Conservation (phyloP, 495 filamentous ascomycete species). For the Penicillium alfredii region DNA sequence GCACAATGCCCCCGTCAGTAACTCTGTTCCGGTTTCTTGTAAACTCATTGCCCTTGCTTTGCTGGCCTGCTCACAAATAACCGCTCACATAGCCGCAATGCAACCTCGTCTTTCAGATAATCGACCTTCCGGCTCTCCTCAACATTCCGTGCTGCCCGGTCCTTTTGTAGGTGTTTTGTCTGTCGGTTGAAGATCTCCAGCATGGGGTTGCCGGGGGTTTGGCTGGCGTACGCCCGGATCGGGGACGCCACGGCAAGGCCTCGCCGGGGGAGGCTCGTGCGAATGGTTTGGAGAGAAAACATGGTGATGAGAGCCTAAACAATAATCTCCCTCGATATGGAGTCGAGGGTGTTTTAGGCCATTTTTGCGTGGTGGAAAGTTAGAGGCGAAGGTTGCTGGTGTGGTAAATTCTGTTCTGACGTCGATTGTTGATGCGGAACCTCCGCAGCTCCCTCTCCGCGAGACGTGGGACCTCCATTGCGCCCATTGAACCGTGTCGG, state of each 20-base stretch:
- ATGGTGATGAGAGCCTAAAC: no score
- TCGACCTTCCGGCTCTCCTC: constrained; percentile 72
- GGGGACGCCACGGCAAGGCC: constrained; percentile 10
- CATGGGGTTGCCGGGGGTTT: constrained; percentile 65
- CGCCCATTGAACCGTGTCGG: no score
- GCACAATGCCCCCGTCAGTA: constrained; percentile 8
- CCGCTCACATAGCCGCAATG: constrained; percentile 76
- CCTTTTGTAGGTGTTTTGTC: constrained; percentile 83
- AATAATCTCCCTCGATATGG: no score
- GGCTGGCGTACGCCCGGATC: constrained; percentile 62
- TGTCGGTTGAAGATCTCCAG: constrained; percentile 87
- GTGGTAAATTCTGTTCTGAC: constrained; percentile 26
- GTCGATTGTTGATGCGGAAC: constrained; percentile 30
- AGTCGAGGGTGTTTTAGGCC: constrained; percentile 2
- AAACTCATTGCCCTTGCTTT: background rate
- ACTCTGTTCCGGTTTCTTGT: background rate
- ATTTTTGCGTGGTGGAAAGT: constrained; percentile 10
- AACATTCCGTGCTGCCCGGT: constrained; percentile 68
- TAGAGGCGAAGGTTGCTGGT: constrained; percentile 6
- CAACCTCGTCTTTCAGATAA: constrained; percentile 90
- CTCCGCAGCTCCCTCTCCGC: constrained; percentile 25
- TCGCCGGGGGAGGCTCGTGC: constrained; percentile 15
- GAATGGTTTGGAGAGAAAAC: constrained; percentile 26
- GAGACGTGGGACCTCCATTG: constrained; percentile 8
- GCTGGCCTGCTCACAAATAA: constrained; percentile 55